Evolutionary conservation across 768 basidiomycete species (phyloP).

Genomic region (Trametes villosa): DNA sequence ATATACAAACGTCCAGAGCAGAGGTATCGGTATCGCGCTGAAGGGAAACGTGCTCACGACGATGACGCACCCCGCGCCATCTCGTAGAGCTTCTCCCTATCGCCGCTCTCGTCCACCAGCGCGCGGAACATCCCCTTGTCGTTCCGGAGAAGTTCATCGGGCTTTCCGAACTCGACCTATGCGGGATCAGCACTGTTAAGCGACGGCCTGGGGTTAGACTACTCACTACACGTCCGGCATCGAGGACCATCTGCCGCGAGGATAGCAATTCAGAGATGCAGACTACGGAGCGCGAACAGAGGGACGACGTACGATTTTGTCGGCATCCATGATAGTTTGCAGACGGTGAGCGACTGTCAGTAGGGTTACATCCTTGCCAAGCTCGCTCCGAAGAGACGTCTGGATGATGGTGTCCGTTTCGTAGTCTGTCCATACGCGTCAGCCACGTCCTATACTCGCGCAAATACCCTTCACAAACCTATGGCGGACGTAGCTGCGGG

Average conservation of each 20-base stretch:
- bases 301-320: slow-evolving; percentile 48
- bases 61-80: slow-evolving; percentile 26
- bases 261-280: background rate
- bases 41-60: too few relatives aligned
- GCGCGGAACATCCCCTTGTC: slow-evolving; percentile 40
- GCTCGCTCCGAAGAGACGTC: slow-evolving; percentile 50
- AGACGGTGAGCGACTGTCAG: slow-evolving; percentile 62
- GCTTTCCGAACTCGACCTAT: slow-evolving; percentile 47
- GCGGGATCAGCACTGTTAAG: slow-evolving; percentile 20
- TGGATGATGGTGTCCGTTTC: slow-evolving; percentile 60
- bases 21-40: too few relatives aligned
- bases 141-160: slow-evolving; percentile 43
- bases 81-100: slow-evolving; percentile 40
- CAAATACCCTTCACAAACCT: slow-evolving; percentile 19
- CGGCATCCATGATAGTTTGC: slow-evolving; percentile 60
- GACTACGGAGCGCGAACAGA: too few relatives aligned
- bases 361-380: slow-evolving; percentile 47
- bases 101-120: slow-evolving; percentile 46
- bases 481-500: slow-evolving; percentile 31
- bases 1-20: too few relatives aligned
- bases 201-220: background rate
- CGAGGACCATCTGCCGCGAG: slow-evolving; percentile 44
- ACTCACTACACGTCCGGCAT: slow-evolving; percentile 44
- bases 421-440: slow-evolving; percentile 42
- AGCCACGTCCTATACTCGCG: background rate